Conservation (phyloP, 108 stramenopile genomes). For the Pelagomonas calceolata region DNA sequence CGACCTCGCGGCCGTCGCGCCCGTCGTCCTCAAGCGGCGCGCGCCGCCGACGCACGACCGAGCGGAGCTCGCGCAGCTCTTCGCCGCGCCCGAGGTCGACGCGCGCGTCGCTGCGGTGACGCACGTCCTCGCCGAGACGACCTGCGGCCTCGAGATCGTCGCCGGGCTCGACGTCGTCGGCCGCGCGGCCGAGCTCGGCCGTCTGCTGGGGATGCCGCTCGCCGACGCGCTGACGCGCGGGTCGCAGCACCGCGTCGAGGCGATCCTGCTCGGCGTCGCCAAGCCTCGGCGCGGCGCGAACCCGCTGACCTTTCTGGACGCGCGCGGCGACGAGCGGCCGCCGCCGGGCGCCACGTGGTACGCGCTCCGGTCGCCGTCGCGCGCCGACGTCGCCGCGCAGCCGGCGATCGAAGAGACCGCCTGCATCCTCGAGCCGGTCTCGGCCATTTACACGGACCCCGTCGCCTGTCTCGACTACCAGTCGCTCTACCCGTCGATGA, state of each 20-base stretch:
- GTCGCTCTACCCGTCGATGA: conserved; percentile 88
- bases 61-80: conserved; percentile 14
- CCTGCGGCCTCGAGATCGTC: conserved; percentile 20
- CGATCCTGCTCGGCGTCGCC: conserved; percentile 39
- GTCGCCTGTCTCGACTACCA: conserved; percentile 94
- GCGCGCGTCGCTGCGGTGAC: conserved; percentile 17
- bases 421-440: conserved; percentile 64
- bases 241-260: conserved; percentile 48
- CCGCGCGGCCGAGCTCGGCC: conserved; percentile 27
- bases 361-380: conserved; percentile 5
- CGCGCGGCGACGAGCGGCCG: neutral
- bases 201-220: conserved; percentile 45
- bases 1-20: neutral
- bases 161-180: conserved; percentile 37
- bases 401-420: conserved; percentile 40
- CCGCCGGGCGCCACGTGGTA: neutral
- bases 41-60: conserved; percentile 6
- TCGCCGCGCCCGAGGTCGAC: conserved; percentile 17
- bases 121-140: neutral
- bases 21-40: conserved; percentile 3
- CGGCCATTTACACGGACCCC: conserved; percentile 77
- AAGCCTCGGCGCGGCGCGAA: conserved; percentile 28
- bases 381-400: conserved; percentile 32
- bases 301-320: neutral
- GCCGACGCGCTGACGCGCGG: conserved; percentile 36